Percentiles rank a stretch among this genome's conserved stretches.
phyloP scores from a whole-genome alignment of 345 rosid species.

The Corchorus olitorius region DNA sequence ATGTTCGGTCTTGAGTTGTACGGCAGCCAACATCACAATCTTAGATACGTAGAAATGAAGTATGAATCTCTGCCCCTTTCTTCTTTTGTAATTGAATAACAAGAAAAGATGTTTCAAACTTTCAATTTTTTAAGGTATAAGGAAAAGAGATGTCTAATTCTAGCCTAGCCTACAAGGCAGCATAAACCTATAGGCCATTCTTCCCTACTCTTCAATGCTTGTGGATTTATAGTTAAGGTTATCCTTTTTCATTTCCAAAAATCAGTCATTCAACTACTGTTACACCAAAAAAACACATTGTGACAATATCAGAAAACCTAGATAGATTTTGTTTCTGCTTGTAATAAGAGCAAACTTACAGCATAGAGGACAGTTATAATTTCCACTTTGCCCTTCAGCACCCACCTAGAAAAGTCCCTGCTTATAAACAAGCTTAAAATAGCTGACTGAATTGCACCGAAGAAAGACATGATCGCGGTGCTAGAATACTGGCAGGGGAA shows the following conservation, averaged over 20 bases:
- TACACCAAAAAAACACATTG: neutral
- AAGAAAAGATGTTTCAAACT: neutral
- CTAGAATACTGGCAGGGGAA: constrained; percentile 62
- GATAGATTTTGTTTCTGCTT: neutral
- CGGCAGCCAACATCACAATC: neutral
- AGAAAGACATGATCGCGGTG: constrained; percentile 64
- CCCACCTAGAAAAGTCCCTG: constrained; percentile 50
- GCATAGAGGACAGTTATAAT: constrained; percentile 48
- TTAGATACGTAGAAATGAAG: constrained; percentile 1
- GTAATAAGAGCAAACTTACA: constrained; percentile 33
- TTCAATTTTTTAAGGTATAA: neutral
- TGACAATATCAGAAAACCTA: neutral
- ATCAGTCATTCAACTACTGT: no score
- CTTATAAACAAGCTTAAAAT: constrained; percentile 35
- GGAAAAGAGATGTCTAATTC: neutral
- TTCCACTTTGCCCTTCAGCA: constrained; percentile 43
- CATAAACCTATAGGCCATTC: constrained; percentile 6
- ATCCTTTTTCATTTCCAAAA: no score
- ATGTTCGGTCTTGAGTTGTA: neutral
- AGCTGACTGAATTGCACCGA: constrained; percentile 64
- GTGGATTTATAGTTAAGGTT: neutral
- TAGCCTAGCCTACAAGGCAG: constrained; percentile 16
- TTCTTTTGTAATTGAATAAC: neutral
- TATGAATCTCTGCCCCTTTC: constrained; percentile 1
- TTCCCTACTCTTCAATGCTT: neutral